Conservation (phyloP, 2,329 filamentous ascomycete genomes). For the Verticillium isaacii region DNA sequence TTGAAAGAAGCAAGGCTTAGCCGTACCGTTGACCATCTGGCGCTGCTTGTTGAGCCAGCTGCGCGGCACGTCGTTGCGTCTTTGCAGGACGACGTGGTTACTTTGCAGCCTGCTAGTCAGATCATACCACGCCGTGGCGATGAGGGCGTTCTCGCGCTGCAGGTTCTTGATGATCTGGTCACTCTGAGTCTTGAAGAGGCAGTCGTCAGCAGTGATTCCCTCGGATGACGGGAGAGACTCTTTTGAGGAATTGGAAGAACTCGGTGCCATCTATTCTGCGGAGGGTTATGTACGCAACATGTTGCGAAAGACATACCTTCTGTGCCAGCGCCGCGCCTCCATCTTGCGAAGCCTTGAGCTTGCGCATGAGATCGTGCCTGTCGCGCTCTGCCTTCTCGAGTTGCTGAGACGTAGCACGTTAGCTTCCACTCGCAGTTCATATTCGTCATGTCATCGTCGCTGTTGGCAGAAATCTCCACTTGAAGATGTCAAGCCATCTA, state of each 20-base stretch:
- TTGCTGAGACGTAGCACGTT: conserved; percentile 38
- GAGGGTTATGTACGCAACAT: neutral
- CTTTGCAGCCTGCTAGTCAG: conserved; percentile 73
- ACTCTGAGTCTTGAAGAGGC: conserved; percentile 35
- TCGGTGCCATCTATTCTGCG: no score
- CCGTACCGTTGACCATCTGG: conserved; percentile 58
- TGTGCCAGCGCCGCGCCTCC: conserved; percentile 44
- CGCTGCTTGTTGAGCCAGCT: conserved; percentile 85
- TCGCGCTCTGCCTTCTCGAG: conserved; percentile 54
- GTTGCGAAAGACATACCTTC: conserved; percentile 39
- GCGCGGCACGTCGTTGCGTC: conserved; percentile 68
- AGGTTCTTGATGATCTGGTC: conserved; percentile 62
- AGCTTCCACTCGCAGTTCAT: conserved; percentile 14
- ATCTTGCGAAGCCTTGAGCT: conserved; percentile 47
- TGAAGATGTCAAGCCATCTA: neutral
- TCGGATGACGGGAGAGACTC: neutral
- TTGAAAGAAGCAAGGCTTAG: conserved; percentile 1
- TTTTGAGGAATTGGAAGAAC: neutral
- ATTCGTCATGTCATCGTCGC: neutral
- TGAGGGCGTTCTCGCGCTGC: conserved; percentile 71
- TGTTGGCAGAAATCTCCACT: neutral
- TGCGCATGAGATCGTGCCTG: conserved; percentile 49
- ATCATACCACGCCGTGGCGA: conserved; percentile 83
- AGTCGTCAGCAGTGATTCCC: neutral
- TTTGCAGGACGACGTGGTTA: conserved; percentile 74